These are phyloP conservation scores for Aspergillus ochraceus DNA, from an alignment of 2,329 filamentous ascomycete genomes.

Conservation along the genomic window DNA sequence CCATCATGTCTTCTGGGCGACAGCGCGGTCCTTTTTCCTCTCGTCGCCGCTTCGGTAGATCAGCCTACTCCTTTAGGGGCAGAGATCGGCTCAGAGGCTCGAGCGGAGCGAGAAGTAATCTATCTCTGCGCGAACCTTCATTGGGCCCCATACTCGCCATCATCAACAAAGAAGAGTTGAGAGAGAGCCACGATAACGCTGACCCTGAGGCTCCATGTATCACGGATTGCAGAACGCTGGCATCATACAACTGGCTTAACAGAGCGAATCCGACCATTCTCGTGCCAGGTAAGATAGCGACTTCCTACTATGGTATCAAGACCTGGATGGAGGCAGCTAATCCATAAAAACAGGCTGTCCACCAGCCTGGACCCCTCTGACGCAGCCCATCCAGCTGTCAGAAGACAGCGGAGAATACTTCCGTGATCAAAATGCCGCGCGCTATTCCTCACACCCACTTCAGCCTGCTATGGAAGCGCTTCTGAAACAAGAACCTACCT, in stretches of 20 bases:
- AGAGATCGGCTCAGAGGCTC: no score
- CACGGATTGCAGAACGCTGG: conserved; percentile 9
- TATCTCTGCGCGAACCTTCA: neutral
- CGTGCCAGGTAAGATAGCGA: conserved; percentile 44
- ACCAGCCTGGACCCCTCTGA: conserved; percentile 52
- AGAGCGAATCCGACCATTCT: conserved; percentile 40
- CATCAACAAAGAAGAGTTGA: neutral
- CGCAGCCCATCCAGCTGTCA: conserved; percentile 32
- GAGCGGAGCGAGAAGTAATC: no score
- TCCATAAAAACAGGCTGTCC: conserved; percentile 45
- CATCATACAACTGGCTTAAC: conserved; percentile 56
- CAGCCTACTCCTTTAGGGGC: no score
- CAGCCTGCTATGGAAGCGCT: conserved; percentile 48
- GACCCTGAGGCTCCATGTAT: neutral
- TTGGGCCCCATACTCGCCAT: neutral
- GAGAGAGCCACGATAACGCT: neutral
- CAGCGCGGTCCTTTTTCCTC: no score
- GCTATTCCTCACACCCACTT: conserved; percentile 40
- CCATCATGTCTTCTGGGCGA: no score
- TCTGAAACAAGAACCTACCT: conserved; percentile 39
- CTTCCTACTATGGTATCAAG: neutral
- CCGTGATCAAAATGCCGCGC: conserved; percentile 43
- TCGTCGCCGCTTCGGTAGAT: no score
- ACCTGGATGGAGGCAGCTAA: neutral
- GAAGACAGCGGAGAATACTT: conserved; percentile 49